Base-by-base conservation (phyloP, 2,329 filamentous ascomycete genomes). In the Ceratocystis alfenasii region DNA sequence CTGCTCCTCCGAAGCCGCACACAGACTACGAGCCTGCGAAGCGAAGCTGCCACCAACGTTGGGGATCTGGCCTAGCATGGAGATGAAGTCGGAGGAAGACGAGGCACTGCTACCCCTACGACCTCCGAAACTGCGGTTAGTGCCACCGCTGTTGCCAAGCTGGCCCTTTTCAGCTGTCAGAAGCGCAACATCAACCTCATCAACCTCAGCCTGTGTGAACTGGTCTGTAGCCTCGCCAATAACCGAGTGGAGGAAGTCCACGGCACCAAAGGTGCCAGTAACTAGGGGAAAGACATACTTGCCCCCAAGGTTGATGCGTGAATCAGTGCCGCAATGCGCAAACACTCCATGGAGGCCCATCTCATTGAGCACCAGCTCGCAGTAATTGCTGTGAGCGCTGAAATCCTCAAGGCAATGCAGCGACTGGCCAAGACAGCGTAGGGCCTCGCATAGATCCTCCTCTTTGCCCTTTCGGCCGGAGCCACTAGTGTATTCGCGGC, bases 211-310 rank as follows among this genome's bases (percentile, higher is more conserved):
- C 73, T 94, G 89, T 1, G 89, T 89, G 72, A 94, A 90, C 73
- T 92, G 88, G 72, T 94, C 89, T 10, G 84, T 89, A 41, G 89
- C 89, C 74, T 93, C 89, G 30, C 68, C 83, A 62, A 85, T 76
- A 36, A 90, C 88, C 1, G 88, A 91, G 74, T 94, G 89, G 70
- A 93, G 78, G 73, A 94, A 94, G 74, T 93, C 89, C 2, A 93
- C 89, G 69, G 85, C 89, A 50, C 89, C 89, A 75, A 94, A 94
- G 0, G 82, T 84, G 2, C 85, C 84, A 1, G 89, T 93, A 25
- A 90, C 85, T 1, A 93, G 77, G 4, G 89, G 89, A 70, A 81
- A 93, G 7, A 90, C 55, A 28, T 55, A 53, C 68, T 83, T 84
- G 59, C 87, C 88, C 53, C 76, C 80, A 33, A 89, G 72, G 69